Base-by-base conservation (phyloP, 192 early-diverging fungal genomes). In the Spizellomyces punctatus region DNA sequence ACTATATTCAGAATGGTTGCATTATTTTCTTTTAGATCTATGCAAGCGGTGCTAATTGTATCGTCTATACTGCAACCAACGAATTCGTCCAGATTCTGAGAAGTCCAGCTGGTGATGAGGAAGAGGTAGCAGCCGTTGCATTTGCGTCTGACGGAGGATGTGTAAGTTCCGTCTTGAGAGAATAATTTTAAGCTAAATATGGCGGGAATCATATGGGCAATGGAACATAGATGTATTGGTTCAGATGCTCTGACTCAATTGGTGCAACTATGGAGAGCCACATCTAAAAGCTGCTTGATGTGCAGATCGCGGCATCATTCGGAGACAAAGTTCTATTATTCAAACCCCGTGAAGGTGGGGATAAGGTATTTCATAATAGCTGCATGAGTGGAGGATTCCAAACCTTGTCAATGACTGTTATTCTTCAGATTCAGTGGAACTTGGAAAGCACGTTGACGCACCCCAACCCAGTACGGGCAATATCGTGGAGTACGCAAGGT, bases 241-340 rank as follows among this genome's bases (percentile, higher is more conserved):
- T 36, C 27, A 36, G 27, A 36, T 36, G 27, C 27, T 36, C 27
- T 36, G 27, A 36, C 27, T 3, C 27, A 36, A 3, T 36, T 36
- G 27, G 27, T 36, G 27, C 27, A 36, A 36, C 27, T 36, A 36
- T 36, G 27, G 27, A 36, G 1, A 36, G 27, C 27, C 3, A 36
- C 27, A 36, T 36, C 27, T 36, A 36, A 36, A 36, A 2, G 27
- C 27, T 36, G 27, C 27, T 36, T 36, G 27, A 52, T 17, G 48
- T 8, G 2, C 21, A 75, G 73, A 48, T 75, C 56, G 73, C 66
- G 46, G 66, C 54, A 12, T 46, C 59, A 19, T 75, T 61, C 66
- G 66, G 66, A 6, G 10, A 9, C n/a, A 54, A 68, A 0, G 73
- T 75, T 10, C 10, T 50, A 7, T 43, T 69, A 8, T 75, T 67